Conservation (phyloP, 345 rosid genomes). For the Pistacia integerrima region DNA sequence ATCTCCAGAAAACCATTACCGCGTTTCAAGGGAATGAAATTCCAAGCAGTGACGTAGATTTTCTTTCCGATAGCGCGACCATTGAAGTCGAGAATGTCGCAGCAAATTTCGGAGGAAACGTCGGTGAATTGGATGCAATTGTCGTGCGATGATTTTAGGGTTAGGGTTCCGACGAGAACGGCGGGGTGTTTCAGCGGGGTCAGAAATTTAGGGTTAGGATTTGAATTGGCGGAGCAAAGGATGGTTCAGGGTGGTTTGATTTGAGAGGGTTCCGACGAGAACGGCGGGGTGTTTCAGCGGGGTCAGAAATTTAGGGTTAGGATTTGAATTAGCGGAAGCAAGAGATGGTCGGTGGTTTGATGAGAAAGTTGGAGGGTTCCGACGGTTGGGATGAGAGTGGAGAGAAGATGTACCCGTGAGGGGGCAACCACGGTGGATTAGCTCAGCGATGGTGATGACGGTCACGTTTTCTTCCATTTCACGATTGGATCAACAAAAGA, state of each 20-base stretch:
- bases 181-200: constrained; percentile 45
- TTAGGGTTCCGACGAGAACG: constrained; percentile 59
- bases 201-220: constrained; percentile 35
- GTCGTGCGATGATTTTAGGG: constrained; percentile 51
- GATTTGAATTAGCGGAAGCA: constrained; percentile 20
- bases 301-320: constrained; percentile 36
- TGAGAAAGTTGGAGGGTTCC: constrained; percentile 5
- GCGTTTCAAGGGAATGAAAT: constrained; percentile 63
- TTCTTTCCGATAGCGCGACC: constrained; percentile 39
- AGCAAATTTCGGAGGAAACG: constrained; percentile 55
- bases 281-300: constrained; percentile 47
- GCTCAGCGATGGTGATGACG: constrained; percentile 50
- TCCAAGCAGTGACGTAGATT: constrained; percentile 66
- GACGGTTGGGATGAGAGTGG: constrained; percentile 21
- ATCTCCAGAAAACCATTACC: constrained; percentile 77
- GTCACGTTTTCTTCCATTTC: constrained; percentile 42
- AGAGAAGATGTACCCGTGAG: constrained; percentile 61
- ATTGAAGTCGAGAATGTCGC: constrained; percentile 62
- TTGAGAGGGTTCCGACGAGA: constrained; percentile 25
- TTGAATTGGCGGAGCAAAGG: constrained; percentile 21
- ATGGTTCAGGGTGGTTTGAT: background rate
- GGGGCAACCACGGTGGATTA: constrained; percentile 43
- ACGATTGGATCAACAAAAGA: background rate
- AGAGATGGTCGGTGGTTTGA: constrained; percentile 5
- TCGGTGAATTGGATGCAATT: constrained; percentile 78